Evolutionary conservation across 805 yeast species (phyloP), one percentile per base, ranked within the genome.

Genomic region (Cyberlindnera galapagoensis): DNA sequence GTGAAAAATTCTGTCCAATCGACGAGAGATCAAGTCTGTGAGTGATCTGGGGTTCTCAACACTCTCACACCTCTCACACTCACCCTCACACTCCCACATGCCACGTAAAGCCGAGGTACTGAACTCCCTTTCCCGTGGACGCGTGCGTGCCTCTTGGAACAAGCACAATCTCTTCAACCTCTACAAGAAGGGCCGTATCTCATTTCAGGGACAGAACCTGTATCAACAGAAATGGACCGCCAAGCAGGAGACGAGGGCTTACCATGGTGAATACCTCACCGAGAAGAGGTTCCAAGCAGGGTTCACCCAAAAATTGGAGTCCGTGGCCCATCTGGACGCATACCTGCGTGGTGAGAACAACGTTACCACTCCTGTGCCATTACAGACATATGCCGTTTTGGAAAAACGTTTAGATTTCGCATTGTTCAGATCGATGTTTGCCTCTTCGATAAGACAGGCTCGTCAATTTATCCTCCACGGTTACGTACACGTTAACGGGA

Each of bases 341-440:
- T 78, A 88, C 3, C 64, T 79, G 44, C 74, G 74, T 44, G 84
- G 83, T 47, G 65, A 62, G 29, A 63, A 58, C 25, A 63, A 68
- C 20, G 62, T 63, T 19, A 69, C 68, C 21, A 85, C 96, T 2
- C 97, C 98, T 7, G 73, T 82, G 62, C 75, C 84, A 26, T 59
- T 87, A 51, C 97, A 92, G 62, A 83, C 96, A 2, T 90, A 67
- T 59, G 95, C 95, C 4, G 78, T 79, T 3, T 63, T 90, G 42
- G 98, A 90, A 58, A 82, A 80, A 52, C 70, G 98, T 54, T 67
- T 90, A 20, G 98, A 90, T 56, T 74, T 81, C 53, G 97, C 96
- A 3, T 49, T 90, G 9, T 92, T 85, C 63, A 77, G 98, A 59
- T 68, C 96, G 13, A 70, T 90, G 82, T 87, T 90, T 64, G 95